Evolutionary conservation across 805 yeast species (phyloP), one percentile per base, ranked within the genome.

Genomic region (Debaryomyces hansenii): DNA sequence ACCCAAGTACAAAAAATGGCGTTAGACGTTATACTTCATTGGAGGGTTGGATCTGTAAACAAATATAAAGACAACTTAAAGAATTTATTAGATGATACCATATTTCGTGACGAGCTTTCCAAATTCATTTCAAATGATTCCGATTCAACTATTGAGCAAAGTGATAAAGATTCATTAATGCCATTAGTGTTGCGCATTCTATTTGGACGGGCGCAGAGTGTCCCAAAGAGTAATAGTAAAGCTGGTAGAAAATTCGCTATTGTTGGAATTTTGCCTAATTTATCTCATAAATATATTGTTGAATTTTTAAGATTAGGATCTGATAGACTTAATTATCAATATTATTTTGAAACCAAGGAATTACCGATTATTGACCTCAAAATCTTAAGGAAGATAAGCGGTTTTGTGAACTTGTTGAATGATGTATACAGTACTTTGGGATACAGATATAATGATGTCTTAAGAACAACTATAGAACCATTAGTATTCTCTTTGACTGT

Each of bases 41-140:
- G 79, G 73, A 82, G 83, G 52, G 72, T 77, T 40, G 75, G 78
- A 1, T 72, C 71, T 3, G 66, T 89, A 29, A 77, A 75, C 44
- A 86, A 84, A 59, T 92, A 90, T 59, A 74, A 77, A 46, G 96
- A 86, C 49, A 84, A 85, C 54, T 69, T 94, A 55, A 77, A 69
- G 40, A 90, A 85, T 51, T 65, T 94, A 47, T 69, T 92, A 14
- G 97, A 92, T 62, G 96, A 90, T 50, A 79, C 87, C 2, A 70
- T 85, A 14, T 91, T 90, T 70, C 80, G 90, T 48, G 99, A 94
- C 65, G 97, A 91, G 64, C 69, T 91, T 27, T 72, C 87, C 16
- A 78, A 76, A 14, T 76, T 94, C 34, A 67, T 88, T 15, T 74
- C 78, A 15, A 42, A 41, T 34, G 74, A 72, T 33, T 70, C 76